Evolutionary conservation across 1,139 yeast genomes (phyloP).

Genomic region (Scheffersomyces illinoinensis): DNA sequence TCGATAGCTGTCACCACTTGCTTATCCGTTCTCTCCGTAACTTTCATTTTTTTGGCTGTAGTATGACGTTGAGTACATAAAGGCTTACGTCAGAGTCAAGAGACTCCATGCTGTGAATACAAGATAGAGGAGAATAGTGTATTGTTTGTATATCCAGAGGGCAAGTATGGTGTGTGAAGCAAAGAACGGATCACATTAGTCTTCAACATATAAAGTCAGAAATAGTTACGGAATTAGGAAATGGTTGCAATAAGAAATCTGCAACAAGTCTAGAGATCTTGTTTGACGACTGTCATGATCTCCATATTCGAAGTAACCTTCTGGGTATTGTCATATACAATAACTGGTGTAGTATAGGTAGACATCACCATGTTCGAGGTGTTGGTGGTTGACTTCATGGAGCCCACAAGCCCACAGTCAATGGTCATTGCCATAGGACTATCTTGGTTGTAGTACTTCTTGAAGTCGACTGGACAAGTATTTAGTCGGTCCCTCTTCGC

Average conservation of each 20-base stretch:
- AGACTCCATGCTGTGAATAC: neutral
- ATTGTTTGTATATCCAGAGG: neutral
- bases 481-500: neutral
- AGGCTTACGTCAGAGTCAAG: neutral
- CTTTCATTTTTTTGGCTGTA: neutral
- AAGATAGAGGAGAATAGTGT: neutral
- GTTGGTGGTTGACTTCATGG: slow-evolving; percentile 4
- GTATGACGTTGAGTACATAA: too few relatives aligned
- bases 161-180: neutral
- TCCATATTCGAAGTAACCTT: neutral
- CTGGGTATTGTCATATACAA: neutral
- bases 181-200: neutral
- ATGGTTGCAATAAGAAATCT: neutral
- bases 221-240: neutral
- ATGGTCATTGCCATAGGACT: slow-evolving; percentile 13
- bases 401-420: slow-evolving; percentile 8
- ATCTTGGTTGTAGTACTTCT: slow-evolving; percentile 7
- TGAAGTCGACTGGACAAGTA: slow-evolving; percentile 6
- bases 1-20: neutral
- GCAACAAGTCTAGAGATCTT: neutral
- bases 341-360: neutral
- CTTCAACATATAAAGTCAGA: too few relatives aligned
- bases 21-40: neutral
- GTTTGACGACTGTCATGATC: neutral
- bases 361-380: slow-evolving; percentile 1